Conservation (phyloP, 1,284 basidiomycete species). For the Sporisorium exsertum region DNA sequence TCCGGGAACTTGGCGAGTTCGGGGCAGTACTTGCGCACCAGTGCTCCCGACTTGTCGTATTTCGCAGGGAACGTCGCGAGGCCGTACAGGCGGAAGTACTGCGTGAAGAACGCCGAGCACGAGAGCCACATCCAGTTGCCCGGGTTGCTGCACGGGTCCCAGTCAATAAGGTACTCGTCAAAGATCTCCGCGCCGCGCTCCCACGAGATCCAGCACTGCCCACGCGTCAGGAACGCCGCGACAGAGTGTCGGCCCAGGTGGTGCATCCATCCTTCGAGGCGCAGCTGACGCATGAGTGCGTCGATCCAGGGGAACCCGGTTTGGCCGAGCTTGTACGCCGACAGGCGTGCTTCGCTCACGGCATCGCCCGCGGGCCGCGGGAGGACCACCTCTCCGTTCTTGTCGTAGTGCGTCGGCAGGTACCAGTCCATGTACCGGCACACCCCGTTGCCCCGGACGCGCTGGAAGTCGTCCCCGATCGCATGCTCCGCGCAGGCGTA, state of each 20-base stretch:
- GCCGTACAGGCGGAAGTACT: constrained; percentile 70
- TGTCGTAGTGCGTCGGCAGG: constrained; percentile 71
- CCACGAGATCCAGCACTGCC: constrained; percentile 75
- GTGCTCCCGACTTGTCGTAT: constrained; percentile 71
- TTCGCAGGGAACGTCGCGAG: constrained; percentile 71
- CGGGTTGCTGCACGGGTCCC: constrained; percentile 71
- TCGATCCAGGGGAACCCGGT: constrained; percentile 73
- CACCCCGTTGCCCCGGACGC: constrained; percentile 71
- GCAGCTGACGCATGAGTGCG: constrained; percentile 72
- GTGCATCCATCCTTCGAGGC: constrained; percentile 70
- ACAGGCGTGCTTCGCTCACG: constrained; percentile 70
- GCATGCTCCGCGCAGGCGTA: constrained; percentile 71
- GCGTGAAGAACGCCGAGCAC: constrained; percentile 71
- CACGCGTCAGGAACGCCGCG: constrained; percentile 74
- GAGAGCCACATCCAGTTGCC: constrained; percentile 74
- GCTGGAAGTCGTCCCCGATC: constrained; percentile 69
- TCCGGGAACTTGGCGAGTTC: constrained; percentile 59
- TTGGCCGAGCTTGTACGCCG: constrained; percentile 71
- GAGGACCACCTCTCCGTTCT: constrained; percentile 67
- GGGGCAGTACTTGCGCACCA: constrained; percentile 72
- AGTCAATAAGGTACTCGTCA: constrained; percentile 70
- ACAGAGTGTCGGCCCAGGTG: constrained; percentile 73
- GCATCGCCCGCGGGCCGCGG: constrained; percentile 70
- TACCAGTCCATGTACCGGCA: constrained; percentile 72
- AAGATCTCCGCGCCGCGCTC: constrained; percentile 74